These are phyloP conservation scores for Lepidopterella palustris DNA, from an alignment of 495 filamentous ascomycete species.

Conservation along the genomic window DNA sequence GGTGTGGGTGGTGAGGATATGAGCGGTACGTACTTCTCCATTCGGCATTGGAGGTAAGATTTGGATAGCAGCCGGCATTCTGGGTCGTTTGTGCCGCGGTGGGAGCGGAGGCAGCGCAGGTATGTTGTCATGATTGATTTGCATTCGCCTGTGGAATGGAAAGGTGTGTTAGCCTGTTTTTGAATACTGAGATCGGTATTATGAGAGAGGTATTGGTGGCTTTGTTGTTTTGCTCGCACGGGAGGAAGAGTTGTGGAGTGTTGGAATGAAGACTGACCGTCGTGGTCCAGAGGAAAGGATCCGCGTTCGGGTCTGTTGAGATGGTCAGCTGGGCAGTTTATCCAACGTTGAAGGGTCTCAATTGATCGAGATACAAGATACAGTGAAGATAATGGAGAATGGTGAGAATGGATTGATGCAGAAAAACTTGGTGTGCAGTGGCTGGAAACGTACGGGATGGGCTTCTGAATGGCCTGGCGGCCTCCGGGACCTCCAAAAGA, in stretches of 20 bases:
- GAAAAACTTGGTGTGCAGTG: no score
- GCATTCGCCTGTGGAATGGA: constrained; percentile 67
- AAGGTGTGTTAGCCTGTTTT: constrained; percentile 3
- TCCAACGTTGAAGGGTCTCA: background rate
- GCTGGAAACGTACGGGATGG: constrained; percentile 62
- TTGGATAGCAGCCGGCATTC: constrained; percentile 82
- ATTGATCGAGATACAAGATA: no score
- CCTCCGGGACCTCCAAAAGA: constrained; percentile 73
- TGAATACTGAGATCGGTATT: background rate
- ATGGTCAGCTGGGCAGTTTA: constrained; percentile 4
- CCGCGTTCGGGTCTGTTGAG: constrained; percentile 80
- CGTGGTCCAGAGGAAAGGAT: constrained; percentile 93
- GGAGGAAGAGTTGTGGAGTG: background rate
- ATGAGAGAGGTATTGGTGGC: background rate
- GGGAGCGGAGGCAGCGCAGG: constrained; percentile 73
- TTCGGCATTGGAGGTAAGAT: constrained; percentile 80
- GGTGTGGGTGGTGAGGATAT: constrained; percentile 8
- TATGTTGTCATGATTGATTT: constrained; percentile 79
- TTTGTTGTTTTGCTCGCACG: background rate
- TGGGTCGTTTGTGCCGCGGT: constrained; percentile 74
- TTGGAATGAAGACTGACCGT: constrained; percentile 51
- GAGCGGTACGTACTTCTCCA: constrained; percentile 72
- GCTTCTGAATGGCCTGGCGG: constrained; percentile 60
- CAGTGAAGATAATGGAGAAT: no score
- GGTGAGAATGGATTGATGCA: no score